phyloP scores from a whole-genome alignment of 805 yeast species.

The Candida boleticola region DNA sequence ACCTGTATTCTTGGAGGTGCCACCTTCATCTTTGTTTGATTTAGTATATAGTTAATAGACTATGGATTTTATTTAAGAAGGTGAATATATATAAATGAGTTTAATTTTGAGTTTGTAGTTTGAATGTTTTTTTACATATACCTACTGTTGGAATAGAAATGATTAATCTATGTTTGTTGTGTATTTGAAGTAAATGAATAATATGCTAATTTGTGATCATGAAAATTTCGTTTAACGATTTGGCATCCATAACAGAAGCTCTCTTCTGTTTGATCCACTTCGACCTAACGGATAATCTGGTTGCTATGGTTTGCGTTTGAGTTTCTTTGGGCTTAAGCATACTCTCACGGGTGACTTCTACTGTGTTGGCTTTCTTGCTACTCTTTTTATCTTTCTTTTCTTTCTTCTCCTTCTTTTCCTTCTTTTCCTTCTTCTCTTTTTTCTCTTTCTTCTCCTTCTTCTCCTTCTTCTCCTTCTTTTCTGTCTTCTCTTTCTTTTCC shows the following conservation, averaged over 20 bases:
- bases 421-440: conserved; percentile 17
- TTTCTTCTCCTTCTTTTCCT: conserved; percentile 17
- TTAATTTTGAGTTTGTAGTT: too few relatives aligned
- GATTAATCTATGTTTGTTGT: too few relatives aligned
- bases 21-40: conserved; percentile 30
- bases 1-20: conserved; percentile 46
- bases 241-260: conserved; percentile 86
- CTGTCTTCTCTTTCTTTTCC: conserved; percentile 17
- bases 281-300: conserved; percentile 63
- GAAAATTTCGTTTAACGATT: conserved; percentile 87
- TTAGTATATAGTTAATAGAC: too few relatives aligned
- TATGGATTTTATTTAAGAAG: conserved; percentile 2
- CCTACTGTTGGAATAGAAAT: too few relatives aligned
- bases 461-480: conserved; percentile 21
- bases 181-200: not conserved
- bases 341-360: conserved; percentile 22
- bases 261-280: conserved; percentile 87
- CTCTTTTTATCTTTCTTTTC: conserved; percentile 24
- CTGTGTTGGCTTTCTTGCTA: conserved; percentile 22
- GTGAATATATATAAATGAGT: not conserved
- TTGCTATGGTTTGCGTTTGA: conserved; percentile 22
- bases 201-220: conserved; percentile 61
- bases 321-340: conserved; percentile 21
- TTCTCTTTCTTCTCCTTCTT: conserved; percentile 19
- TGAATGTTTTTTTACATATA: too few relatives aligned